These are phyloP conservation scores for Pichia sp. DNA, from an alignment of 1,139 yeast genomes.

Conservation along the genomic window DNA sequence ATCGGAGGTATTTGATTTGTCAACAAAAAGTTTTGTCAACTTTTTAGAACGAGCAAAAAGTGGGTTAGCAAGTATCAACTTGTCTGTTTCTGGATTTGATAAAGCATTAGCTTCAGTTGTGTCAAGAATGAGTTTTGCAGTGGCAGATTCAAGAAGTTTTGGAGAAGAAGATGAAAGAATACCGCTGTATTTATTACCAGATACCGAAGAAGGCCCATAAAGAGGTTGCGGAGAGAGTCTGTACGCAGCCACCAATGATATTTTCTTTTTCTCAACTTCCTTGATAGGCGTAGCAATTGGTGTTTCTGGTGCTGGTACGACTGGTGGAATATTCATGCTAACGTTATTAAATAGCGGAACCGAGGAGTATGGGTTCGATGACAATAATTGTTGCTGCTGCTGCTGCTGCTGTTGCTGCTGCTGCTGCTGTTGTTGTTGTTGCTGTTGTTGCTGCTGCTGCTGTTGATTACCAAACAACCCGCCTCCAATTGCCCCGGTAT, in stretches of 20 bases:
- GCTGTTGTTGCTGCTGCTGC: constrained; percentile 20
- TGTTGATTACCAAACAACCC: constrained; percentile 24
- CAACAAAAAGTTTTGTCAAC: constrained; percentile 51
- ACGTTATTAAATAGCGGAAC: constrained; percentile 41
- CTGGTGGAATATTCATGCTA: constrained; percentile 21
- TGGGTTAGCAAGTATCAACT: constrained; percentile 62
- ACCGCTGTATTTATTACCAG: constrained; percentile 18
- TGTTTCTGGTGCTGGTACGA: constrained; percentile 37
- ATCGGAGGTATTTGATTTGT: constrained; percentile 31
- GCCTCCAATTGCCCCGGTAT: constrained; percentile 14
- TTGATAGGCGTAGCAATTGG: constrained; percentile 40
- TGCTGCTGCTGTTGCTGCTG: constrained; percentile 16
- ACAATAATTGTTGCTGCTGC: constrained; percentile 20
- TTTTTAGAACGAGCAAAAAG: constrained; percentile 61
- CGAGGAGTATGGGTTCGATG: constrained; percentile 50
- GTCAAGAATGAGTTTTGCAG: constrained; percentile 17
- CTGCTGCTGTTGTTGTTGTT: constrained; percentile 14
- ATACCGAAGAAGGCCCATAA: constrained; percentile 22
- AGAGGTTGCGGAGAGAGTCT: constrained; percentile 49
- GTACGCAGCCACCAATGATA: constrained; percentile 55
- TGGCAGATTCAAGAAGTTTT: constrained; percentile 23
- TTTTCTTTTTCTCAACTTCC: constrained; percentile 50
- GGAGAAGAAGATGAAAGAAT: constrained; percentile 20
- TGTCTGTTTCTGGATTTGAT: constrained; percentile 44
- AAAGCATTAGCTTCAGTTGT: constrained; percentile 19